Base-by-base conservation (phyloP, 2,329 filamentous ascomycete species). In the Cercospora janseana region DNA sequence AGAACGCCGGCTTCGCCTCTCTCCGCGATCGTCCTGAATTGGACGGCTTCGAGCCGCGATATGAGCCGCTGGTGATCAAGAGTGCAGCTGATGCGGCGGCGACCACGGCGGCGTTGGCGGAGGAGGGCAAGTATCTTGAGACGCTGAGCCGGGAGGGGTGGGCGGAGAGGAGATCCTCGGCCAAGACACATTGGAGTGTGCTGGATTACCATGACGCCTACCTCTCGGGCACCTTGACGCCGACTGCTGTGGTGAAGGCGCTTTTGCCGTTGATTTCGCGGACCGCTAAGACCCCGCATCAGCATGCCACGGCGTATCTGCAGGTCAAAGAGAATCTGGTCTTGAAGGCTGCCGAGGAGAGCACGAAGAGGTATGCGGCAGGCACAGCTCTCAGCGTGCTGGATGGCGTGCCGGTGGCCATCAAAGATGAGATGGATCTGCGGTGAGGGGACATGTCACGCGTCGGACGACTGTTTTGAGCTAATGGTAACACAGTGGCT, bases 361-460 rank as follows among this genome's bases (percentile, higher is more conserved):
- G 88, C 1, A 86, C 88, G 0, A 75, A 80, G 63, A 77, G 90
- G 37, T 95, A 86, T 69, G 80, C 81, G 51, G 72, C 77, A 12
- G 86, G 87, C 0, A 77, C 77, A 54, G 77, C 83, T 0, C 68
- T 89, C 12, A 78, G 87, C 9, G 72, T 87, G 4, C 72, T 95
- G 6, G 90, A 95, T 62, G 90, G 90, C 9, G 81, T 95, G 1
- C 90, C 89, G 0, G 79, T 94, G 41, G 86, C 85, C 0, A 80
- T 93, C 60, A 95, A 95, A 70, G 89, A 94, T 63, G 88, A 95
- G 63, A 77, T 85, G 12, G 77, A 85, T 56, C 73, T 90, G 24
- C 37, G 42, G 42, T 46, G 35, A 16, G 42, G n/a, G 18, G 9
- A 21, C 13, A 29, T 31, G 10, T 13, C 24, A n/a, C 12, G 7